A percentile compares a stretch with the other conserved stretches of the same genome.
Conservation (phyloP, 2,329 filamentous ascomycete genomes). For the Apiospora hydei region DNA sequence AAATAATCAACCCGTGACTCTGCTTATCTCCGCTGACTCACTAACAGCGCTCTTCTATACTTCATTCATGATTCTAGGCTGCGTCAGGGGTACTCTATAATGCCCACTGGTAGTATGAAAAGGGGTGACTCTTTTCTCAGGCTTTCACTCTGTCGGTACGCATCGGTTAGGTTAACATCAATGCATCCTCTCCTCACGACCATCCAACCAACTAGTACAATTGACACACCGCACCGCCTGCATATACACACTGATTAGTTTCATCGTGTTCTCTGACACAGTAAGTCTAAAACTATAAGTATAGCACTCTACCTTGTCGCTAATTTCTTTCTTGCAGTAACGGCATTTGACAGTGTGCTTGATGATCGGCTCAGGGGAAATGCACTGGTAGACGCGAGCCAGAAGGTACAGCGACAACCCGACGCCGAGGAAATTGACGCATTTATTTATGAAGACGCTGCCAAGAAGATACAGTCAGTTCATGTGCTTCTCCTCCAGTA, state of each 20-base stretch:
- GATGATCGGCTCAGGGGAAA: conserved; percentile 72
- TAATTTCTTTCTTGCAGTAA: conserved; percentile 60
- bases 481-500: background rate
- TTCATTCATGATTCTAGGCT: background rate
- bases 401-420: conserved; percentile 71
- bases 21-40: background rate
- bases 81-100: background rate
- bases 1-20: background rate
- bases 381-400: conserved; percentile 66
- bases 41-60: background rate
- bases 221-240: conserved; percentile 59
- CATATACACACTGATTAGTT: conserved; percentile 18
- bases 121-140: background rate
- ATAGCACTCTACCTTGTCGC: conserved; percentile 34
- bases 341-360: conserved; percentile 73
- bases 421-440: conserved; percentile 71
- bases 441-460: conserved; percentile 67
- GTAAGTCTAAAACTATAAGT: background rate
- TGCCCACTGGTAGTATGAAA: background rate
- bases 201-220: conserved; percentile 65
- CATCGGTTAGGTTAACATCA: conserved; percentile 24
- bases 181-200: conserved; percentile 53
- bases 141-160: background rate
- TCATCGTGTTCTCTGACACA: background rate
- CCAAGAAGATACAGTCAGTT: background rate